Conservation (phyloP, 169 alveolate genomes). For the Amoebophrya sp. region DNA sequence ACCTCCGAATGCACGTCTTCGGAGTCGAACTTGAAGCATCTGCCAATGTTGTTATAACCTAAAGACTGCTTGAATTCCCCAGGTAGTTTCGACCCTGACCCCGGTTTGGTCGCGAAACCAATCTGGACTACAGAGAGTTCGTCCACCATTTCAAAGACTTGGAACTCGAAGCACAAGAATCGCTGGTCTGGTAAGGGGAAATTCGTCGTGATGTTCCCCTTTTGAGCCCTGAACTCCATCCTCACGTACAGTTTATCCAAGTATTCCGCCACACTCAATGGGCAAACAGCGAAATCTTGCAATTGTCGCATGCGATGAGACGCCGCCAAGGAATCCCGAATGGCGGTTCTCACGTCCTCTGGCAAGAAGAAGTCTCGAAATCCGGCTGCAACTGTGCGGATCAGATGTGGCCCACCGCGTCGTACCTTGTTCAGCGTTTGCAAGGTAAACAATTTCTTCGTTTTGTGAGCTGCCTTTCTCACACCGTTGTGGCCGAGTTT, state of each 20-base stretch:
- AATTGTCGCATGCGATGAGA: background rate
- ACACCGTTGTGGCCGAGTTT: too few species aligned
- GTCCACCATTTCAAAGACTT: background rate
- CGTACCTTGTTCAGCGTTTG: background rate
- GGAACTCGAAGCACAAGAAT: conserved; percentile 8
- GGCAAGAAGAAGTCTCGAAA: background rate
- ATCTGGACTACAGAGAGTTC: background rate
- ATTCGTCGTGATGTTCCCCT: background rate
- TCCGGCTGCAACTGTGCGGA: background rate
- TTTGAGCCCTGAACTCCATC: background rate
- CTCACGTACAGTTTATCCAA: background rate
- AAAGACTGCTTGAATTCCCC: background rate
- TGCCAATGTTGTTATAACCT: background rate
- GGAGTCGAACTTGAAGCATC: background rate
- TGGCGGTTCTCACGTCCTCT: background rate
- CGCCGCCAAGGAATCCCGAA: background rate
- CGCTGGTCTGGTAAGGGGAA: background rate
- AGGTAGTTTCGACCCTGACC: background rate
- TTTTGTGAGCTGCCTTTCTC: too few species aligned
- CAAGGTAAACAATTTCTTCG: background rate
- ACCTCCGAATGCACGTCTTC: background rate
- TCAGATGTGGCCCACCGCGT: background rate
- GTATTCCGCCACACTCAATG: background rate
- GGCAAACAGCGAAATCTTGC: background rate
- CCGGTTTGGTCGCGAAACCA: background rate